phyloP scores from a whole-genome alignment of 1,284 basidiomycete species.

The Cryptococcus amylolentus region DNA sequence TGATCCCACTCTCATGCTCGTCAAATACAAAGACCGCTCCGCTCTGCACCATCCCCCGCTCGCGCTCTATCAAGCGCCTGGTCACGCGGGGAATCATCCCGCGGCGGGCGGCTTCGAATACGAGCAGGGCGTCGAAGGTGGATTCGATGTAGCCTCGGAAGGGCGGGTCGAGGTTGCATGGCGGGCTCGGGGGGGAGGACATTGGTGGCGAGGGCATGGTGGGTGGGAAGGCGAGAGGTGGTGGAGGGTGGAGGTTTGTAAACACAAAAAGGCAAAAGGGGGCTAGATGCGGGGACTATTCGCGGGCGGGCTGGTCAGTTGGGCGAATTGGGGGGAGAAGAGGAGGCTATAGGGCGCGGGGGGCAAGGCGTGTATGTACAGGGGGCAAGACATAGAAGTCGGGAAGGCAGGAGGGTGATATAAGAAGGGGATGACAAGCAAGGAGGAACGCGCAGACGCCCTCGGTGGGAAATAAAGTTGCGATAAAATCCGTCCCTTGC shows the following conservation, averaged over 20 bases:
- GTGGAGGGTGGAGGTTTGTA: not conserved
- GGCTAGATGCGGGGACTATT: too few relatives aligned
- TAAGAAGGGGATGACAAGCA: too few relatives aligned
- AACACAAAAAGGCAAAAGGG: too few relatives aligned
- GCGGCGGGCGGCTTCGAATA: constrained; percentile 87
- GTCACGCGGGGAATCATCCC: constrained; percentile 90
- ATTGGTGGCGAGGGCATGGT: not conserved
- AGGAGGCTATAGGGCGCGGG: not conserved
- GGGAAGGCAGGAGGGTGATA: too few relatives aligned
- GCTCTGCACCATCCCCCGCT: constrained; percentile 86
- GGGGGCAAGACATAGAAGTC: too few relatives aligned
- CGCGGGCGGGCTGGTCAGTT: not conserved
- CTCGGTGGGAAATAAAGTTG: too few relatives aligned
- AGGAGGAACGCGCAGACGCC: too few relatives aligned
- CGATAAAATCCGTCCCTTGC: too few relatives aligned
- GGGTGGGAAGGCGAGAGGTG: not conserved
- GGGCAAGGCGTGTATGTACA: not conserved
- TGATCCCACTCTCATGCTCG: constrained; percentile 95
- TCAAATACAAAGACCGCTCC: constrained; percentile 98
- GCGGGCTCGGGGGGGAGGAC: constrained; percentile 14
- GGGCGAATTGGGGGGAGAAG: not conserved
- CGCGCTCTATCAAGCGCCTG: constrained; percentile 86
- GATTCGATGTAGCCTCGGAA: constrained; percentile 93
- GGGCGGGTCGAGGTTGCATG: constrained; percentile 65
- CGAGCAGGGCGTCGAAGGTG: constrained; percentile 89